Evolutionary conservation across 805 yeast genomes (phyloP), one percentile per base, ranked within the genome.

Genomic region (Cyberlindnera suaveolens): DNA sequence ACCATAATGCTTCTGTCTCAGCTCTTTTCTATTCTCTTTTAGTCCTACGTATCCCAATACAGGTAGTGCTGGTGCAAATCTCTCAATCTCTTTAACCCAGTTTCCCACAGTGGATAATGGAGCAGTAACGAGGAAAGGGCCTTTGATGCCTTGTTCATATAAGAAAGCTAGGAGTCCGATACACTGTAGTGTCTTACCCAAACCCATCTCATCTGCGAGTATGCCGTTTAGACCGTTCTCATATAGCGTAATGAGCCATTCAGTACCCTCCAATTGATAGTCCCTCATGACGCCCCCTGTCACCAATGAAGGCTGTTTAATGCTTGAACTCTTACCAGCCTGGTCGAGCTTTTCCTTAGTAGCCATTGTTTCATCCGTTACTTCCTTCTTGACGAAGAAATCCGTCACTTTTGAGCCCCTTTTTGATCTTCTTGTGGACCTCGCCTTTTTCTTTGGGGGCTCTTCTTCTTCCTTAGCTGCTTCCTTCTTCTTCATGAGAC

Each of bases 131-230:
- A 87, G 62, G 53, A 85, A 87, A 0, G 95, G 93, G 0, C 96
- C 96, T 32, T 66, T 63, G 1, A 87, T 77, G 3, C 85, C 89
- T 60, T 86, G 80, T 51, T 87, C 96, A 37, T 82, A 74, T 31
- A 90, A 66, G 56, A 82, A 86, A 5, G 87, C 77, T 4, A 89
- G 54, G 46, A 91, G 71, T 0, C 96, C 75, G 43, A 91, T 87
- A 35, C 93, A 82, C 61, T 93, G 96, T 7, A 91, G 63, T 0
- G 99, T 93, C 60, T 91, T 91, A 2, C 99, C 99, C 20, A 91
- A 67, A 0, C 98, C 98, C 99, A 91, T 91, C 62, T 91, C 98
- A 65, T 93, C 98, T 1, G 98, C 98, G 17, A 93, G 66, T 31
- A 93, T 90, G 3, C 98, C 99, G 61, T 91, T 91, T 26, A 91